Conservation (phyloP, 2,329 filamentous ascomycete species). For the Xylaria sp. region DNA sequence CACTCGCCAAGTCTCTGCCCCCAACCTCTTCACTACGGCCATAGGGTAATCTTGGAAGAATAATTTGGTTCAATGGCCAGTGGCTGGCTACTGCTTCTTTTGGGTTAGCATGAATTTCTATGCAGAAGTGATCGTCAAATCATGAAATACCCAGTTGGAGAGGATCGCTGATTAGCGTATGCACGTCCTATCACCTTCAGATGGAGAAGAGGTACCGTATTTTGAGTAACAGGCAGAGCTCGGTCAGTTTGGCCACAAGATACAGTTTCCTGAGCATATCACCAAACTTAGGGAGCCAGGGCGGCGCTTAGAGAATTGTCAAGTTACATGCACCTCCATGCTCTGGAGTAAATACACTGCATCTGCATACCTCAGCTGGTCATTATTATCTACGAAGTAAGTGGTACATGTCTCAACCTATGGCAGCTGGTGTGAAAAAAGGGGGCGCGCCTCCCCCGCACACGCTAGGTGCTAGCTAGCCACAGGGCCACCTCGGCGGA, state of each 20-base stretch:
- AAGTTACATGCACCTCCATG: neutral
- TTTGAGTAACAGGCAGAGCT: neutral
- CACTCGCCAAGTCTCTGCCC: neutral
- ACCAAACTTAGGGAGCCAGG: neutral
- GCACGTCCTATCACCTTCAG: neutral
- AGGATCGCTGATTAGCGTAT: neutral
- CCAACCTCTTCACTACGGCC: neutral
- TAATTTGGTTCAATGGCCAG: conserved; percentile 3
- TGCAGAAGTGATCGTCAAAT: conserved; percentile 30
- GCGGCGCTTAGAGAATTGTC: neutral
- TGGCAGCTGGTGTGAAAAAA: neutral
- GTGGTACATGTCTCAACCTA: neutral
- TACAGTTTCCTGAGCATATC: neutral
- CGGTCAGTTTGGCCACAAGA: neutral
- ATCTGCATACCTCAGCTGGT: neutral
- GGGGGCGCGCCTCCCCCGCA: conserved; percentile 22
- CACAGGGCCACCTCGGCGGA: conserved; percentile 16
- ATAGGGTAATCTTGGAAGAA: conserved; percentile 14
- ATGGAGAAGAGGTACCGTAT: neutral
- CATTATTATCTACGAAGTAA: neutral
- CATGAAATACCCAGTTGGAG: conserved; percentile 7
- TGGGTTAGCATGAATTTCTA: conserved; percentile 22
- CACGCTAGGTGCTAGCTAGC: conserved; percentile 14
- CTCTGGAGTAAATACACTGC: neutral
- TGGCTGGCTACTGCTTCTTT: conserved; percentile 20